phyloP scores from a whole-genome alignment of 1,284 basidiomycete species.

The Cutaneotrichosporon sp. region DNA sequence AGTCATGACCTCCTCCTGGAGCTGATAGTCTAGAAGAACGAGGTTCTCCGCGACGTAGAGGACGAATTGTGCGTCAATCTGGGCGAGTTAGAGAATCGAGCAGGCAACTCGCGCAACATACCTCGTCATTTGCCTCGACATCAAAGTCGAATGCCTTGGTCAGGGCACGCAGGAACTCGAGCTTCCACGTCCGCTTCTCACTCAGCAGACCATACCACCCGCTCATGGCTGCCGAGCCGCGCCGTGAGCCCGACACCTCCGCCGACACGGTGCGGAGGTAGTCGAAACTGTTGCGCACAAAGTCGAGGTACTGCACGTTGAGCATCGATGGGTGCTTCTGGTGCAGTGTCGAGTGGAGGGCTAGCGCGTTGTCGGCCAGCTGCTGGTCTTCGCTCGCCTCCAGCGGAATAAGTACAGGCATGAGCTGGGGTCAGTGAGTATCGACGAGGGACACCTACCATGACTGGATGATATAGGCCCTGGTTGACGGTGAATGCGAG shows the following conservation, averaged over 20 bases:
- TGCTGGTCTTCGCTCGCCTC: conserved; percentile 68
- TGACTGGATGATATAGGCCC: conserved; percentile 79
- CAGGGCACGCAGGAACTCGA: conserved; percentile 81
- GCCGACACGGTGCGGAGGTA: conserved; percentile 65
- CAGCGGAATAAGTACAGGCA: conserved; percentile 86
- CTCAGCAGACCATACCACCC: conserved; percentile 86
- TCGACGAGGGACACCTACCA: conserved; percentile 49
- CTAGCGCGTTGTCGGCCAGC: conserved; percentile 69
- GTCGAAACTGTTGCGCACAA: conserved; percentile 71
- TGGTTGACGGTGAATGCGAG: conserved; percentile 88
- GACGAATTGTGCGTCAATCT: conserved; percentile 75
- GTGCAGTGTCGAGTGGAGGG: conserved; percentile 75
- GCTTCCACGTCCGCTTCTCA: conserved; percentile 76
- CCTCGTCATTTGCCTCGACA: conserved; percentile 27
- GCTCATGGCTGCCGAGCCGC: conserved; percentile 62
- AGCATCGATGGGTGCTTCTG: conserved; percentile 84
- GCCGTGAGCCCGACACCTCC: conserved; percentile 38
- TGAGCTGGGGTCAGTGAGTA: conserved; percentile 56
- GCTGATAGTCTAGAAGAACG: conserved; percentile 85
- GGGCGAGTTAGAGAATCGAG: conserved; percentile 24
- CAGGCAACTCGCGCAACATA: conserved; percentile 47
- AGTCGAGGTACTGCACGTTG: conserved; percentile 75
- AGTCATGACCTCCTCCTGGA: conserved; percentile 82
- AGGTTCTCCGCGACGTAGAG: conserved; percentile 95
- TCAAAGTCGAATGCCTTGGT: conserved; percentile 74